Conservation (phyloP, 2,329 filamentous ascomycete species). For the Fusarium continuum region DNA sequence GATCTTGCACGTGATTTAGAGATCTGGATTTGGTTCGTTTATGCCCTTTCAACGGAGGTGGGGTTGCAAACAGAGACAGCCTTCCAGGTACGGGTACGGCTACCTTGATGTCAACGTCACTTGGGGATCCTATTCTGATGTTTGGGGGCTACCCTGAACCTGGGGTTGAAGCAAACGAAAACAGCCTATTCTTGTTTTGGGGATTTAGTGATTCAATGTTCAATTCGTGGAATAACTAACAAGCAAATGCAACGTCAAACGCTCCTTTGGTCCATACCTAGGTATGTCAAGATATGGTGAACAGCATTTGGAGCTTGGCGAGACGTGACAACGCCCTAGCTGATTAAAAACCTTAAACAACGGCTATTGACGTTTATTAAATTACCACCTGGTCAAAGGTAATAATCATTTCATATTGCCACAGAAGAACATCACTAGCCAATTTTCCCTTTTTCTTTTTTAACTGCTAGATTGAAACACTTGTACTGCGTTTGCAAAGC, state of each 20-base stretch:
- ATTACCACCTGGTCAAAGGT: too few species aligned
- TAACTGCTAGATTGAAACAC: too few species aligned
- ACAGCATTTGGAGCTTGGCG: not conserved
- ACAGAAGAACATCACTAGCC: not conserved
- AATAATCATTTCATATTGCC: too few species aligned
- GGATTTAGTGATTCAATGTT: not conserved
- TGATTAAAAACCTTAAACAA: not conserved
- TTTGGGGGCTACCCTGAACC: constrained; percentile 34
- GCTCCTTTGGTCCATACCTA: not conserved
- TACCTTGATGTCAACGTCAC: constrained; percentile 43
- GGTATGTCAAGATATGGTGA: not conserved
- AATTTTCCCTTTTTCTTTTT: too few species aligned
- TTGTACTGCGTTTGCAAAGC: not conserved
- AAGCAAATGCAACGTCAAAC: not conserved
- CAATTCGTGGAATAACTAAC: not conserved
- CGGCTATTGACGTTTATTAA: not conserved
- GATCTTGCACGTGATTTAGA: constrained; percentile 37
- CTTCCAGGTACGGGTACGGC: not conserved
- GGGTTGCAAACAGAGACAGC: constrained; percentile 30
- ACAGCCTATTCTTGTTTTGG: not conserved
- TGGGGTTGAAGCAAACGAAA: constrained; percentile 4
- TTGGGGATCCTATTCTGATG: not conserved
- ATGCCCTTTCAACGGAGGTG: constrained; percentile 38
- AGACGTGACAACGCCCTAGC: not conserved
- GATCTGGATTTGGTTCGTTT: constrained; percentile 37